Percentiles rank a stretch among this genome's conserved stretches.
phyloP scores from a whole-genome alignment of 164 flowering plant genomes.

The Santalum album region DNA sequence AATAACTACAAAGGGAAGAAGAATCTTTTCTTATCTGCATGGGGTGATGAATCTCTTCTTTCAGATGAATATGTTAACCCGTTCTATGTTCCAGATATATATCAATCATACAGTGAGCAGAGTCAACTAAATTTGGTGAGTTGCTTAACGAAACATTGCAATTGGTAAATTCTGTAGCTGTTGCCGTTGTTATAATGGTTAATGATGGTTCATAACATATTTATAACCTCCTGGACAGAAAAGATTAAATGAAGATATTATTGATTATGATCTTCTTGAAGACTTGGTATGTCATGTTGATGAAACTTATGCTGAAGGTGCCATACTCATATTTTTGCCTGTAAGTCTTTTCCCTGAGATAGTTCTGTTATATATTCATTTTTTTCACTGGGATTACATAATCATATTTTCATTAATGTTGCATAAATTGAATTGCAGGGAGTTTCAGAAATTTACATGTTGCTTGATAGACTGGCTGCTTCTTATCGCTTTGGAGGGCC shows the following conservation, averaged over 20 bases:
- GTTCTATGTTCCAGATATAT: slow-evolving; percentile 41
- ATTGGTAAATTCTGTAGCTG: not conserved
- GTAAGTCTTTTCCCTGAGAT: slow-evolving; percentile 29
- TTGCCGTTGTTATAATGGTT: not conserved
- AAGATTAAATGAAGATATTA: slow-evolving; percentile 76
- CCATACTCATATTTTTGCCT: slow-evolving; percentile 81
- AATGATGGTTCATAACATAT: not conserved
- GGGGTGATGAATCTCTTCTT: slow-evolving; percentile 83
- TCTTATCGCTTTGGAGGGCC: slow-evolving; percentile 70
- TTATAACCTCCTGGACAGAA: slow-evolving; percentile 35
- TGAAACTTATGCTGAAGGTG: slow-evolving; percentile 65
- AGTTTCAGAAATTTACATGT: slow-evolving; percentile 58
- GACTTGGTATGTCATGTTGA: slow-evolving; percentile 72
- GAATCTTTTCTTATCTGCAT: slow-evolving; percentile 68
- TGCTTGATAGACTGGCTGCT: slow-evolving; percentile 63
- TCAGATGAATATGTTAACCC: slow-evolving; percentile 57
- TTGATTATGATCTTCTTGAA: slow-evolving; percentile 90
- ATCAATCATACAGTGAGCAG: slow-evolving; percentile 58
- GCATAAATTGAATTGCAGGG: slow-evolving; percentile 41
- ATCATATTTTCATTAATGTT: not conserved
- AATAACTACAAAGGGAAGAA: slow-evolving; percentile 66
- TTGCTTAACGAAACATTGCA: not conserved
- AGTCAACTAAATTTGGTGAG: slow-evolving; percentile 77
- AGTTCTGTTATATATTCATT: not conserved
- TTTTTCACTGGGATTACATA: not conserved